Evolutionary conservation across 2,329 filamentous ascomycete species (phyloP), one percentile per base, ranked within the genome.

Genomic region (Sordariomycetes sp.): DNA sequence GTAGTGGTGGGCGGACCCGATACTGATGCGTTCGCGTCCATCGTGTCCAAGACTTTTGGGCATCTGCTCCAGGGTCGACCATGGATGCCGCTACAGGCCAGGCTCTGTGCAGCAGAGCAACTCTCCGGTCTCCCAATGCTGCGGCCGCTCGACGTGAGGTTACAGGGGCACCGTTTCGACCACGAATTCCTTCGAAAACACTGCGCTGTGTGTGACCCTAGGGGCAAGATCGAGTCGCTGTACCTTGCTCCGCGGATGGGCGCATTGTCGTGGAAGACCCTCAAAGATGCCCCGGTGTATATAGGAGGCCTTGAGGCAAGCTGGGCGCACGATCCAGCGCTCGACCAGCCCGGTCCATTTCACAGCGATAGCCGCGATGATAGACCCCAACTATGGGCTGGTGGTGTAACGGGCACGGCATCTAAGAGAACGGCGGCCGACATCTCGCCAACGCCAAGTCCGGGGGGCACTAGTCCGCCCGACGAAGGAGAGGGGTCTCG

Each of bases 1-100:
- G 72, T 84, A 20, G 79, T 76, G 10, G 74, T 85, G 14, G 72
- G 74, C 51, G 79, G 78, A 20, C 72, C 71, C 3, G 74, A 77
- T 59, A 74, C 76, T 51, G 67, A 72, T 34, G 77, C 80, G 0
- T 81, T 85, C 63, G 69, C 66, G 12, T 65, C 62, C 20, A 79
- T 80, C 25, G 74, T 84, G 14, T 70, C 71, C 28, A 71, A 70
- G 58, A 73, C 79, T 0, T 85, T 85, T 62, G 69, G 71, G 2
- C 69, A 71, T 34, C 69, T 82, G 8, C 71, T 85, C 3, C 72
- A 70, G 50, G 78, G 76, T 0, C 74, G 79, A 22, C 63, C 72
- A 4, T 85, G 81, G 81, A 74, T 80, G 68, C 81, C 81, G 14
- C 69, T 85, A n/a, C 78, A 82, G 62, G 80, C 80, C 18, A 76